phyloP scores from a whole-genome alignment of 2,329 filamentous ascomycete genomes.

The Alternaria ventricosa region DNA sequence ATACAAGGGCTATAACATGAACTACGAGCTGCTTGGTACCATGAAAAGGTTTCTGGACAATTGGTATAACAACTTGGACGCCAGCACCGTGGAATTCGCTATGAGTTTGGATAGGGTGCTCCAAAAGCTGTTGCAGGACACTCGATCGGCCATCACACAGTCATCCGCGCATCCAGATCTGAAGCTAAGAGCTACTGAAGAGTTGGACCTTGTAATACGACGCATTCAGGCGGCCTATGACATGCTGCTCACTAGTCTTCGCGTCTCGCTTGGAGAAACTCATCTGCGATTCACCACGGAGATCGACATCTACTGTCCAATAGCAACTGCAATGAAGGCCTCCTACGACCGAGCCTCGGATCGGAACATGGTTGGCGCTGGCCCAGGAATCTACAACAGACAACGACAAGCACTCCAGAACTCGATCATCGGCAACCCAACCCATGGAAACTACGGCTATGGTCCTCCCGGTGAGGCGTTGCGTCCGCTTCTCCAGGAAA shows the following conservation, averaged over 20 bases:
- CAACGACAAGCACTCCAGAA: not conserved
- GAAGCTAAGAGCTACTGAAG: conserved; percentile 3
- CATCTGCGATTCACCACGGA: conserved; percentile 12
- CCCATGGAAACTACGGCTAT: not conserved
- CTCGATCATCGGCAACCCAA: not conserved
- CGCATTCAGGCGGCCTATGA: not conserved
- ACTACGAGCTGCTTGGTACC: conserved; percentile 6
- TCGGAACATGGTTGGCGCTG: not conserved
- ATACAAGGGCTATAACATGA: conserved; percentile 9
- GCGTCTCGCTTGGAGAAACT: not conserved
- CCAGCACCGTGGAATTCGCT: not conserved
- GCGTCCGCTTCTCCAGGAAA: not conserved
- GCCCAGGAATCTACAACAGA: conserved; percentile 1
- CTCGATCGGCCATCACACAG: not conserved
- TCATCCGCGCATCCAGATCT: conserved; percentile 1
- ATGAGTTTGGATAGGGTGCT: not conserved
- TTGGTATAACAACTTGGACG: conserved; percentile 3
- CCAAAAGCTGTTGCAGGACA: not conserved
- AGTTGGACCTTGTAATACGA: not conserved
- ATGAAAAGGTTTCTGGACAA: not conserved
- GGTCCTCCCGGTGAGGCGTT: not conserved
- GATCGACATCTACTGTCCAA: conserved; percentile 10
- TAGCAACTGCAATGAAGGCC: conserved; percentile 11
- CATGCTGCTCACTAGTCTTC: not conserved
- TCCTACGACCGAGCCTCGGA: not conserved